These are phyloP conservation scores for Podaxis mareebaensis DNA, from an alignment of 768 basidiomycete genomes.

Conservation along the genomic window DNA sequence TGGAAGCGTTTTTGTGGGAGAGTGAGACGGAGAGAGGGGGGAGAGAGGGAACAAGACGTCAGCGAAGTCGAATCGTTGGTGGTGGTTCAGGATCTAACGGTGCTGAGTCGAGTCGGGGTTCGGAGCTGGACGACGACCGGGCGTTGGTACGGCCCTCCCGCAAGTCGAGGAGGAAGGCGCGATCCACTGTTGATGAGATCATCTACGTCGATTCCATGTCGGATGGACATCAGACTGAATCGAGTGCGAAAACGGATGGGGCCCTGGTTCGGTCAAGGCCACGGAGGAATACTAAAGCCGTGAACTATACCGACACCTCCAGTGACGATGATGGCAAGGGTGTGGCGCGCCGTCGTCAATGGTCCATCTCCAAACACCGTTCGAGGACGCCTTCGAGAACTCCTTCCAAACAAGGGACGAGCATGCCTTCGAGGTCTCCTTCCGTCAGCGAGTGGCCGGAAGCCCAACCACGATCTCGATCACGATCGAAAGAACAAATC, in stretches of 20 bases:
- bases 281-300: not conserved
- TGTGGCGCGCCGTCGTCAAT: too few species aligned
- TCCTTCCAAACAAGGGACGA: too few species aligned
- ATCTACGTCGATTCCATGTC: not conserved
- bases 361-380: not conserved
- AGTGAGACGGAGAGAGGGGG: not conserved
- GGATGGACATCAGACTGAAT: not conserved
- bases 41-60: constrained; percentile 11
- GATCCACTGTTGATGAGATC: not conserved
- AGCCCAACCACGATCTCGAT: too few species aligned
- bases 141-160: not conserved
- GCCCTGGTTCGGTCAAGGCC: constrained; percentile 3
- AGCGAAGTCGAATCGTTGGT: not conserved
- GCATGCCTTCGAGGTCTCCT: not conserved
- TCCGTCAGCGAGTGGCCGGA: not conserved
- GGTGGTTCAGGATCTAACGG: not conserved
- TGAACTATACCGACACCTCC: constrained; percentile 2
- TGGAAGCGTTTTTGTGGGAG: constrained; percentile 10
- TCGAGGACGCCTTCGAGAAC: not conserved
- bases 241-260: not conserved
- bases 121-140: not conserved
- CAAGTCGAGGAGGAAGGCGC: not conserved
- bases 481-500: not conserved
- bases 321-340: constrained; percentile 1
- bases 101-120: not conserved